These are phyloP conservation scores for Paramecium sexaurelia DNA, from an alignment of 73 alveolate species.

Conservation along the genomic window DNA sequence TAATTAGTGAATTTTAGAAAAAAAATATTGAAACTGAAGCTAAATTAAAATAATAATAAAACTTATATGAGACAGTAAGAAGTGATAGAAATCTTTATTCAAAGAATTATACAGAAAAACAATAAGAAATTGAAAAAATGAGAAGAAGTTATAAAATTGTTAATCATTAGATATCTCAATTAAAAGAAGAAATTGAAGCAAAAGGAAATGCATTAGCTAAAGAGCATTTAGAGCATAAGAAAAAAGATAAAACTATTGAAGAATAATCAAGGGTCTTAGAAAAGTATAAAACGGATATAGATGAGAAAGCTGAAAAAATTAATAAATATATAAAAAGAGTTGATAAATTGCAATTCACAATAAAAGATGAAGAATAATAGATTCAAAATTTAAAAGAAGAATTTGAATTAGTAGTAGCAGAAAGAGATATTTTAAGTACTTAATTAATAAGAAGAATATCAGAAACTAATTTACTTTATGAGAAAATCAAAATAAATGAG, in stretches of 20 bases:
- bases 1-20: constrained; percentile 91
- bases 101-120: constrained; percentile 95
- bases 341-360: constrained; percentile 77
- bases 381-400: constrained; percentile 79
- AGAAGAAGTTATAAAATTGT: constrained; percentile 87
- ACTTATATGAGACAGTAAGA: constrained; percentile 98
- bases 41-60: constrained; percentile 93
- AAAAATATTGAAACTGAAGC: constrained; percentile 94
- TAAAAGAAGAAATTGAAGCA: constrained; percentile 91
- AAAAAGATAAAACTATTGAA: constrained; percentile 70
- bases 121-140: constrained; percentile 91
- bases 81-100: constrained; percentile 98
- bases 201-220: constrained; percentile 80
- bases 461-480: constrained; percentile 92
- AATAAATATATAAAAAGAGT: constrained; percentile 64
- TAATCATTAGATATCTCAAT: constrained; percentile 82
- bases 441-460: constrained; percentile 93
- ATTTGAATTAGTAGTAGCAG: constrained; percentile 83
- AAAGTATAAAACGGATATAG: constrained; percentile 74
- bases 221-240: constrained; percentile 74
- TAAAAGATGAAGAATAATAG: constrained; percentile 85
- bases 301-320: constrained; percentile 65
- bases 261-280: constrained; percentile 75
- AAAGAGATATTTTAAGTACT: constrained; percentile 90
- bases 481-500: constrained; percentile 90